Base-by-base conservation (phyloP, 148 eudicot species). In the Vaccinium macrocarpon region DNA sequence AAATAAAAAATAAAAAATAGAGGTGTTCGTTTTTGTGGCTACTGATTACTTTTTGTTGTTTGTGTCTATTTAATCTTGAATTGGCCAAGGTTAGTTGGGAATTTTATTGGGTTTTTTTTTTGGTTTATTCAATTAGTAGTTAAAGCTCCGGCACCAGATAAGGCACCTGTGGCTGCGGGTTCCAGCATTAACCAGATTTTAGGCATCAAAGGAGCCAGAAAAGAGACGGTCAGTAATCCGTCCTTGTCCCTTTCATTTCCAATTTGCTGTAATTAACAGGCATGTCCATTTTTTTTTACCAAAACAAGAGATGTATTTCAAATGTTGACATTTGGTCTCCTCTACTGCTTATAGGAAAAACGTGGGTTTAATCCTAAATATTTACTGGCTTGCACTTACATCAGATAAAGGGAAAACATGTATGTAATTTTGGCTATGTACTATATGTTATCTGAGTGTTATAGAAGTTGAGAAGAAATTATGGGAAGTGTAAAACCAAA, bases 181-280 rank as follows among this genome's bases (percentile, higher is more conserved):
- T 96, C 97, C 1, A 90, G 95, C 76, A 86, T 96, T 82, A 96
- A 96, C 84, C 99, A 96, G 91, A 91, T 96, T 77, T 91, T 94
- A 81, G 99, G 98, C 27, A 96, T 96, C 76, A 94, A 94, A 91
- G 98, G 99, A 86, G 99, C 99, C 82, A 88, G 93, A 82, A 92
- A 91, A 89, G 98, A 96, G 91, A 86, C 95, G 82, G 99, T 14
- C 59, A 15, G 4, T 1, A 8, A n/a, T n/a, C n/a, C 68, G 7
- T 61, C 2, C 68, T 21, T 25, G 6, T 57, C n/a, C 6, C 19
- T 16, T 57, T 21, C 6, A 16, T 19, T 57, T 21, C 1, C 19
- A 7, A 61, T 21, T 61, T 61, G 27, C 68, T 1, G 27, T 61
- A 61, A 61, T 21, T 61, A 61, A 61, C 27, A 61, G 68, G 25